Evolutionary conservation across 2,329 filamentous ascomycete genomes (phyloP), one percentile per base, ranked within the genome.

Genomic region (Chalara sp.): DNA sequence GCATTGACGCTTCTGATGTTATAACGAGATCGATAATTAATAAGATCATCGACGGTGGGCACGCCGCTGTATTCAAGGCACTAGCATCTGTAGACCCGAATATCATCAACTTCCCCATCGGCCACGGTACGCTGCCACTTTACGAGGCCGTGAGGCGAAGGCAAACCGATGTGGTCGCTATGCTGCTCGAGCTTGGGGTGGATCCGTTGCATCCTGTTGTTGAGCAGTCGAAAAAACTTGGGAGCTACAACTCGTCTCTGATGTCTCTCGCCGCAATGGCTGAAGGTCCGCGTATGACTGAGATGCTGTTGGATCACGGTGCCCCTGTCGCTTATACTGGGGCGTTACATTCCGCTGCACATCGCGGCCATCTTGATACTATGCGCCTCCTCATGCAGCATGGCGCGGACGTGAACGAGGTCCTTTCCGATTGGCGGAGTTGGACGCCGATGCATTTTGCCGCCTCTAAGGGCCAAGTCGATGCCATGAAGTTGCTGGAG

Each of bases 351-450:
- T 37, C 7, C 33, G 33, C 33, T 37, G 33, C 33, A 37, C 7
- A 37, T 37, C 33, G 7, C 7, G 33, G 33, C 33, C 7, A 7
- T 37, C 33, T 37, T n/a, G 42, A 44, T 29, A 44, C 42, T 29
- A 44, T 44, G 42, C 42, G 42, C 21, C 42, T 44, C 42, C 42
- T 44, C 28, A 44, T 44, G 42, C 42, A 44, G 42, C 42, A 44
- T 29, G 42, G 42, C 42, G 42, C 42, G 28, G 42, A 44, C 42
- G 42, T 28, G 42, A 44, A 44, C 42, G 42, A 44, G 42, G 13
- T 44, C 5, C 42, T 6, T 44, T 29, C 42, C 13, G 42, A 13
- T 29, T 44, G 31, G 28, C 6, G 13, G 28, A 44, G 42, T 29
- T 44, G 42, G 42, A 44, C 42, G 42, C 42, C 42, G 31, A 30